Conservation (phyloP, 2,329 filamentous ascomycete species). For the Sordariomycetes sp. region DNA sequence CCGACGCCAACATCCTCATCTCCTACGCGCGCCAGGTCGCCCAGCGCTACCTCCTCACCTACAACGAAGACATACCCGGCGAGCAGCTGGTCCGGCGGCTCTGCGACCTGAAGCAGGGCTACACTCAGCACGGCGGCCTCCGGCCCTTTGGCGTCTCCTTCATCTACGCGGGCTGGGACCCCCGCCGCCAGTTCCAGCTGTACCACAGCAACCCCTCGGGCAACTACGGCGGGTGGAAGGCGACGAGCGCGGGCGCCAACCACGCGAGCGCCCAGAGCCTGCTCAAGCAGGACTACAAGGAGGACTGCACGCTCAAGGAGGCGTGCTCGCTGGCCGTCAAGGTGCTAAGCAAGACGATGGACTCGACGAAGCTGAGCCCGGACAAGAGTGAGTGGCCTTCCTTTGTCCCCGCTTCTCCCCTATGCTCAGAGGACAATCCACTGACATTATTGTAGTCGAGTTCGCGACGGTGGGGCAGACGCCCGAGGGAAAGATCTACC, state of each 20-base stretch:
- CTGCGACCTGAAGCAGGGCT: constrained; percentile 97
- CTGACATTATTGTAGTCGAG: constrained; percentile 51
- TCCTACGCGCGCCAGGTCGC: constrained; percentile 97
- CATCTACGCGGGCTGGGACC: constrained; percentile 98
- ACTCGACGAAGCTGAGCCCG: constrained; percentile 94
- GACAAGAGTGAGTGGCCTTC: constrained; percentile 84
- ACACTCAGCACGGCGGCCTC: constrained; percentile 97
- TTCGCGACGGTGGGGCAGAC: constrained; percentile 97
- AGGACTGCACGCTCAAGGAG: constrained; percentile 91
- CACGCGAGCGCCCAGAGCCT: constrained; percentile 94
- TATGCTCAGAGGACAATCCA: not conserved
- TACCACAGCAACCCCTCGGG: constrained; percentile 98
- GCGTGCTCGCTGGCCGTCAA: constrained; percentile 96
- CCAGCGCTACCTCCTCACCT: constrained; percentile 94
- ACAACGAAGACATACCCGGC: constrained; percentile 99
- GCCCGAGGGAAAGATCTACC: constrained; percentile 91
- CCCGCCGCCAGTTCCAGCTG: constrained; percentile 90
- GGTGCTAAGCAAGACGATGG: constrained; percentile 99
- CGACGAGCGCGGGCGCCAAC: constrained; percentile 93
- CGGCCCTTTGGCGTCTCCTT: constrained; percentile 97
- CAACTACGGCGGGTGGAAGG: constrained; percentile 99
- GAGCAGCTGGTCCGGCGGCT: constrained; percentile 94
- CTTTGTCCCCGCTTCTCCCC: not conserved
- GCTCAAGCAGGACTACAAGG: constrained; percentile 99
- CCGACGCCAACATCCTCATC: constrained; percentile 99